phyloP scores from a whole-genome alignment of 805 yeast species.

The Candida pseudoglaebosa region DNA sequence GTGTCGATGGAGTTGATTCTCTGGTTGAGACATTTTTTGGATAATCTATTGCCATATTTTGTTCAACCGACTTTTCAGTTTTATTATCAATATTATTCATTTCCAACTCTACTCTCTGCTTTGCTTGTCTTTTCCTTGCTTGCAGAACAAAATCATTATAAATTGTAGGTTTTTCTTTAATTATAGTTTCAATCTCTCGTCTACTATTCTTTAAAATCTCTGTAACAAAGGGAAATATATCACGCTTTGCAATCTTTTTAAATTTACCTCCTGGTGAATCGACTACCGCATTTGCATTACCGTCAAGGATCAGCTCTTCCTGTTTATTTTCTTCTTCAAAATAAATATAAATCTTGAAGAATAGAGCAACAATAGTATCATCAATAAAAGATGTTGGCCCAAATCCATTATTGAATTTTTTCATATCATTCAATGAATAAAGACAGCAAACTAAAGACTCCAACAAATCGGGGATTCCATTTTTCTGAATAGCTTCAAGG shows the following conservation, averaged over 20 bases:
- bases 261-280: conserved; percentile 30
- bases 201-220: conserved; percentile 29
- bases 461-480: conserved; percentile 34
- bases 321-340: conserved; percentile 11
- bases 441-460: conserved; percentile 41
- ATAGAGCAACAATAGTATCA: conserved; percentile 64
- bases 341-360: conserved; percentile 43
- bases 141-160: conserved; percentile 22
- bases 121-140: not conserved
- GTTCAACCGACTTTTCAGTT: not conserved
- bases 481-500: conserved; percentile 21
- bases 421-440: conserved; percentile 52
- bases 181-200: conserved; percentile 26
- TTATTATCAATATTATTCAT: not conserved
- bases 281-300: conserved; percentile 5
- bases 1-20: no score
- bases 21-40: not conserved
- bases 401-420: conserved; percentile 74
- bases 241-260: conserved; percentile 39
- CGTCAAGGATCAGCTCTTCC: not conserved
- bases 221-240: conserved; percentile 36
- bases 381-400: conserved; percentile 75
- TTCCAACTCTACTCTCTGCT: not conserved
- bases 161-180: conserved; percentile 28
- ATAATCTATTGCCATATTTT: not conserved